Base-by-base conservation (phyloP, 192 early-diverging fungal species). In the Rhizophagus sp. region DNA sequence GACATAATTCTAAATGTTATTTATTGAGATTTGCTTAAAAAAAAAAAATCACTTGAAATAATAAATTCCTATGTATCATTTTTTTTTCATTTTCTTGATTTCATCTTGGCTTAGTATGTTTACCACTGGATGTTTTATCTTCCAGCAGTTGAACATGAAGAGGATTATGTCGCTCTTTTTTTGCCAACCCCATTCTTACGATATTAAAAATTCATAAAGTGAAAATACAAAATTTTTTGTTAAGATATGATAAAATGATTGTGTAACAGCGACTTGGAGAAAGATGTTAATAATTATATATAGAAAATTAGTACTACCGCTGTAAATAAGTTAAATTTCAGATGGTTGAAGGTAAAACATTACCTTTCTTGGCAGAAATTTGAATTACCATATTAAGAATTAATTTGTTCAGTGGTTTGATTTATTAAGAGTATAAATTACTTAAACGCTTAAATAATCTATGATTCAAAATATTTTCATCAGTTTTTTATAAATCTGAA, bases 81-180 rank as follows among this genome's bases (percentile, higher is more conserved):
- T 84, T 82, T 80, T 91, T 87, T 83, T 90, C 80, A 49, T 83
- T 85, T 83, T 73, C 84, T 71, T 90, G 88, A 62, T 91, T 91
- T 75, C 90, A 89, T 77, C 88, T 87, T 10, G 89, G 85, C 76
- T 89, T 87, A 65, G 78, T 76, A 41, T 85, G 81, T 78, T 89
- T 87, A 72, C 85, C 83, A 76, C 88, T 86, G 11, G 81, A 82
- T 11, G 83, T 33, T 61, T 83, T 82, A 79, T 85, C 84, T 34
- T 91, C 90, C 44, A 90, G 84, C 47, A 96, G 67, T 83, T 96
- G 93, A 22, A 95, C 90, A 82, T 95, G 92, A 30, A 97, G 89
- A 76, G 96, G 96, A 81, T 97, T 95, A 84, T 96, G 96, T 22
- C 96, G 92, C 36, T 80, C 81, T 50, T 86, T 84, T 47, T 81